Base-by-base conservation (phyloP, 805 yeast genomes). In the Yueomyces sinensis region DNA sequence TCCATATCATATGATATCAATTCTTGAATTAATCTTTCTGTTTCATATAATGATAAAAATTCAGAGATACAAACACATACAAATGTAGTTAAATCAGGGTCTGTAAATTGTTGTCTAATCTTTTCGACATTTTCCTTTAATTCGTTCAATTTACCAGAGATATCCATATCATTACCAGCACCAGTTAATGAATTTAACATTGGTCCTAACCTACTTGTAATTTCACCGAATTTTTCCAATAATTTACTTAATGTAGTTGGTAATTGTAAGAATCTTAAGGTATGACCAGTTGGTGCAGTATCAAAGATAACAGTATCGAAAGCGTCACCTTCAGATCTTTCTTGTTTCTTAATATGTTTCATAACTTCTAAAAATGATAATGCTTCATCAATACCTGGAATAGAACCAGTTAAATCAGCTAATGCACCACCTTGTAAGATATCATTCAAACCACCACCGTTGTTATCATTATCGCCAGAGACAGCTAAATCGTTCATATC, bases 271-370 rank as follows among this genome's bases (percentile, higher is more conserved):
- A 91, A 91, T 51, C 99, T 74, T 48, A 91, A 66, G 2, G 98
- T 91, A 61, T 91, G 99, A 27, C 99, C 99, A 0, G 99, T 91
- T 47, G 99, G 99, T 0, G 99, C 98, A n/a, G 99, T 91, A 59
- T 91, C 99, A 52, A 91, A 91, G 45, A 91, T 84, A 44, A 91
- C 87, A 7, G 94, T 84, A 46, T 82, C 84, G 56, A 81, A 91
- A 32, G 67, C 67, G 20, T 58, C 61, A 20, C 57, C 52, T 16
- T 53, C 52, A 15, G 61, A 61, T 18, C 46, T 46, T 42, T 66
- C 65, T 61, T 82, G 91, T 44, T 72, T 75, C 61, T 86, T 87
- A 59, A 91, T 87, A 54, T 91, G 97, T 58, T 91, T 91, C 70
- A 91, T 73, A 24, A 91, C 97, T 62, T 91, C 98, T 80, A 94